phyloP scores from a whole-genome alignment of 805 yeast genomes.

The Wickerhamomyces chaumierensis region DNA sequence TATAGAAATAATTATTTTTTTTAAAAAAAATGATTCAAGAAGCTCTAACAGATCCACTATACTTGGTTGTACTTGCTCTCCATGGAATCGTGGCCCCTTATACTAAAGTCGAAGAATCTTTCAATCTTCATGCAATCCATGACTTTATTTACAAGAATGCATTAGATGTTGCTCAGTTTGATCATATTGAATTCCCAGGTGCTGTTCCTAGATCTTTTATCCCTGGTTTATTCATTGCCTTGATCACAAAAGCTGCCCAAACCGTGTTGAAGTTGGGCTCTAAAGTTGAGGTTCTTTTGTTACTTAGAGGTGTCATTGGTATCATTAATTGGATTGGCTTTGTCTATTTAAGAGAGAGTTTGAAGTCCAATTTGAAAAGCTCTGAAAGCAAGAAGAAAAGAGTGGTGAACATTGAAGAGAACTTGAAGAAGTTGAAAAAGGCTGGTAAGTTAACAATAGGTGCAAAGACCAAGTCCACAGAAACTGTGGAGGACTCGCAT shows the following conservation, averaged over 20 bases:
- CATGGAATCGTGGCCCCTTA: conserved; percentile 45
- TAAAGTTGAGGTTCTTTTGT: conserved; percentile 39
- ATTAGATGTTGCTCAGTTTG: conserved; percentile 33
- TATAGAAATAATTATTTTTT: no score
- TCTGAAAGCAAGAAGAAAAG: background rate
- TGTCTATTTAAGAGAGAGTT: conserved; percentile 32
- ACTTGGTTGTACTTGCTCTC: background rate
- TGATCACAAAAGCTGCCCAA: conserved; percentile 29
- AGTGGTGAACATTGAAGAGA: conserved; percentile 3
- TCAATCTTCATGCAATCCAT: conserved; percentile 81
- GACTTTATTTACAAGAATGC: conserved; percentile 62
- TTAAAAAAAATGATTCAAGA: no score
- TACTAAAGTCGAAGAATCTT: conserved; percentile 92
- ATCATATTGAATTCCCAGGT: conserved; percentile 77
- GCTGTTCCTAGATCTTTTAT: conserved; percentile 80
- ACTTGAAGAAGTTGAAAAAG: conserved; percentile 7
- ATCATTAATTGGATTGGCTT: conserved; percentile 44
- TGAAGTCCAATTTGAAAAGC: conserved; percentile 22
- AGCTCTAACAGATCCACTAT: background rate
- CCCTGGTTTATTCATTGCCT: conserved; percentile 51
- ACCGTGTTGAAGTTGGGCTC: conserved; percentile 17
- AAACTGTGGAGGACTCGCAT: conserved; percentile 1
- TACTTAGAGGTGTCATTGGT: conserved; percentile 54
- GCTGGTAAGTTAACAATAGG: background rate
- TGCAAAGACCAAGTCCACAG: no score